Conservation (phyloP, 768 basidiomycete species). For the Pholiota molesta region DNA sequence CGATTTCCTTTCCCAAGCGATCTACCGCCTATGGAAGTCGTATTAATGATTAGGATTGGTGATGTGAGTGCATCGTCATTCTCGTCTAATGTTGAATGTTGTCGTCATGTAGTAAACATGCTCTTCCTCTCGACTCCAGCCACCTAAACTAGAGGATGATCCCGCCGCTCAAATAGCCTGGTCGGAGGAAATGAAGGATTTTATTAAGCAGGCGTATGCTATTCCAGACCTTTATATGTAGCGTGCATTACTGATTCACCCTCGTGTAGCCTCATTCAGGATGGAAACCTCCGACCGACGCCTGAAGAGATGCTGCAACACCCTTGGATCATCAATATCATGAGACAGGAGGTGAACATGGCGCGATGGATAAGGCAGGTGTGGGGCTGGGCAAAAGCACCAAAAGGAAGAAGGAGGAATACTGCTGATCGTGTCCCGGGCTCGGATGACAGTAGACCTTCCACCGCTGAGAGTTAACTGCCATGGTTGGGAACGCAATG, state of each 20-base stretch:
- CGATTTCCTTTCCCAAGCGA: conserved; percentile 94
- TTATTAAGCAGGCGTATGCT: conserved; percentile 80
- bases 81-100: background rate
- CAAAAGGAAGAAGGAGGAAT: background rate
- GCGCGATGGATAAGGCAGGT: conserved; percentile 27
- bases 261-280: conserved; percentile 25
- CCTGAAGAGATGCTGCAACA: conserved; percentile 72
- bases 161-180: conserved; percentile 54
- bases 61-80: conserved; percentile 48
- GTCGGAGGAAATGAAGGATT: conserved; percentile 92
- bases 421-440: background rate
- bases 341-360: conserved; percentile 26
- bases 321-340: conserved; percentile 23
- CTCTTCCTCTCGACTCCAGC: conserved; percentile 41
- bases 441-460: background rate
- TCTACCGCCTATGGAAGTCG: conserved; percentile 86
- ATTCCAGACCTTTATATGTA: background rate
- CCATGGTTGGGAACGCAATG: too few species aligned
- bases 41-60: conserved; percentile 82
- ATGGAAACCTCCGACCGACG: conserved; percentile 67
- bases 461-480: background rate
- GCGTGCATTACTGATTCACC: background rate
- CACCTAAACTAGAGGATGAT: conserved; percentile 78
- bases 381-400: conserved; percentile 23
- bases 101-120: background rate